Evolutionary conservation across 805 yeast genomes (phyloP).

Genomic region (Grigorovia transvaalensis): DNA sequence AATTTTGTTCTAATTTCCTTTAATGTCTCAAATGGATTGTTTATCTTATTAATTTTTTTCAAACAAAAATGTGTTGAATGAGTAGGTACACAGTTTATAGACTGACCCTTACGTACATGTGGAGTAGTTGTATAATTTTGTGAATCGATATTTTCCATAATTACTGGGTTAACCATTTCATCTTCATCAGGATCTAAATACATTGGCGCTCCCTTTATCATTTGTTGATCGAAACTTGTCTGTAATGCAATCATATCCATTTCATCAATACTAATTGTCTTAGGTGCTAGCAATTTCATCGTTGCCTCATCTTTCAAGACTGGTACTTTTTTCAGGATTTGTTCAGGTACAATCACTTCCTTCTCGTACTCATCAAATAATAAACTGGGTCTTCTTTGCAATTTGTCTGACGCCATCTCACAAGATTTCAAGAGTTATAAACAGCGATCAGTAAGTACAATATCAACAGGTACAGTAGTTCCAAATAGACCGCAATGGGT

Average conservation of each 20-base stretch:
- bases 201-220: constrained; percentile 27
- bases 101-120: background rate
- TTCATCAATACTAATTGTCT: constrained; percentile 21
- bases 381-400: constrained; percentile 14
- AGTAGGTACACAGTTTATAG: constrained; percentile 4
- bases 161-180: constrained; percentile 5
- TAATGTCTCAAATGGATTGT: constrained; percentile 12
- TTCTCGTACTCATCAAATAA: constrained; percentile 12
- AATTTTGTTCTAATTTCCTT: constrained; percentile 57
- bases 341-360: constrained; percentile 1
- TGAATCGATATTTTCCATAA: background rate
- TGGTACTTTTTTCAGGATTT: background rate
- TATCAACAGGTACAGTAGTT: too few relatives aligned
- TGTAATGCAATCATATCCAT: constrained; percentile 22
- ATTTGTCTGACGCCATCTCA: background rate
- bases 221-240: constrained; percentile 25
- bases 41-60: constrained; percentile 6
- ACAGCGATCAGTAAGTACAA: too few relatives aligned
- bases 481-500: too few relatives aligned
- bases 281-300: background rate
- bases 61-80: constrained; percentile 8
- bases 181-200: constrained; percentile 17
- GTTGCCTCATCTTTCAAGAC: constrained; percentile 3
- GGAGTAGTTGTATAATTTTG: background rate
- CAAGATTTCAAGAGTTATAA: too few relatives aligned